A percentile compares a stretch with the other conserved stretches of the same genome.
Evolutionary conservation across 1,284 basidiomycete species (phyloP).

Genomic region (Ganoderma lingzhi): DNA sequence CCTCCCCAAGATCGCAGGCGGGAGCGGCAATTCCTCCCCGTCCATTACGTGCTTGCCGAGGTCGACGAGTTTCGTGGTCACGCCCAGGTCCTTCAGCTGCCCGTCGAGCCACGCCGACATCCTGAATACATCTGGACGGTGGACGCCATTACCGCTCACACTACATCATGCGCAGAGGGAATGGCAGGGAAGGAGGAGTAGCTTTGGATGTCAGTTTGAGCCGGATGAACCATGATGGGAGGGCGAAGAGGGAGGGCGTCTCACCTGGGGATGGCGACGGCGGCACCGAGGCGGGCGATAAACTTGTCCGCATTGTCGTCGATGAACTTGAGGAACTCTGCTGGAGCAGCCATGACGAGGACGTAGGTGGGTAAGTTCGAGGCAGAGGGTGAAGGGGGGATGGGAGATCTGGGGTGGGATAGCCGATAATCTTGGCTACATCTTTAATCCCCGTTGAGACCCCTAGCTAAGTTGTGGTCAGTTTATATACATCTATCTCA

Average conservation of each 20-base stretch:
- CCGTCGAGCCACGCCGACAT: slow-evolving; percentile 86
- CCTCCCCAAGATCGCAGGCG: slow-evolving; percentile 88
- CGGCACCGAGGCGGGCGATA: slow-evolving; percentile 80
- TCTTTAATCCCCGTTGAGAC: no score
- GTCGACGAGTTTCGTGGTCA: slow-evolving; percentile 75
- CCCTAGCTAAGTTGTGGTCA: no score
- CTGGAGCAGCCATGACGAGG: slow-evolving; percentile 48
- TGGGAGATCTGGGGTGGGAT: neutral
- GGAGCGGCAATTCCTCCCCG: slow-evolving; percentile 81
- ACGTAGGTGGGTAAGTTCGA: neutral
- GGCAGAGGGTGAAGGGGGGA: neutral
- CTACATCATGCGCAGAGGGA: slow-evolving; percentile 44
- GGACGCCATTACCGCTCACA: slow-evolving; percentile 71
- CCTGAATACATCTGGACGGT: slow-evolving; percentile 78
- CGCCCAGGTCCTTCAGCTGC: slow-evolving; percentile 79
- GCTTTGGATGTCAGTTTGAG: slow-evolving; percentile 1
- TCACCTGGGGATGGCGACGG: slow-evolving; percentile 92
- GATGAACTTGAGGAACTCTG: slow-evolving; percentile 67
- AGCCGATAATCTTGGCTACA: neutral
- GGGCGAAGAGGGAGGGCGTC: slow-evolving; percentile 17
- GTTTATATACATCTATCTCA: no score
- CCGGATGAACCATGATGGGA: neutral
- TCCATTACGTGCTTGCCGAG: slow-evolving; percentile 89
- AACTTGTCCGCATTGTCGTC: slow-evolving; percentile 78
- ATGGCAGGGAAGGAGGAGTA: neutral